Base-by-base conservation (phyloP, 2,329 filamentous ascomycete species). In the Xylariaceae sp. region DNA sequence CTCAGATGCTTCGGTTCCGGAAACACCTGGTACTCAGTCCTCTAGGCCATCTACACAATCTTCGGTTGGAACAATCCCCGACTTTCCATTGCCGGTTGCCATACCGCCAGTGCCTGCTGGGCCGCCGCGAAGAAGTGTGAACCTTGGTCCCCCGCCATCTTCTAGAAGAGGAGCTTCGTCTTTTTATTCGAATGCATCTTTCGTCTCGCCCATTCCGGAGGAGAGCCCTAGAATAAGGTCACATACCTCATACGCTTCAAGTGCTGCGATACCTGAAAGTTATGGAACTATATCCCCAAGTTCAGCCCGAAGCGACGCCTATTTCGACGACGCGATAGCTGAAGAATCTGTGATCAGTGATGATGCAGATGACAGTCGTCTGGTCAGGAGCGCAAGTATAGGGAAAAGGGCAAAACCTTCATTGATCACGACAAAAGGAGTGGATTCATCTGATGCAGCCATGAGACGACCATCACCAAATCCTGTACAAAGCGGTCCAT, bases 151-250 rank as follows among this genome's bases (percentile, higher is more conserved):
- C 16, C 81, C 81, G 1, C 80, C 80, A 3, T 79, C 75, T 11
- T 72, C 79, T 3, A 72, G 81, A 55, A 70, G 80, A 54, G 80
- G 80, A 1, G 75, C 73, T 22, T 83, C 80, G 0, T 82, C 80
- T 0, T 83, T 82, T 49, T 83, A 85, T 56, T 85, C 83, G 3
- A 78, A 75, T 52, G 67, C 73, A 11, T 86, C 84, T 0, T 84
- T 76, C 48, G 84, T 90, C 21, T 86, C 86, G 0, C 85, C 86
- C 0, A 90, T 91, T 42, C 83, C 82, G 1, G 86, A 90, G 63
- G 86, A 90, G 60, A 79, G 75, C 51, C 74, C 78, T 0, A 71
- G 75, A 20, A 69, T 74, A 3, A 69, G 73, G 43, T 80, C 81
- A 1, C 77, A 80, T 59, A 73, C 73, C 22, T 88, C 86, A 0